Evolutionary conservation across 1,139 yeast species (phyloP), one percentile per base, ranked within the genome.

Genomic region (Taiozyma sp.): DNA sequence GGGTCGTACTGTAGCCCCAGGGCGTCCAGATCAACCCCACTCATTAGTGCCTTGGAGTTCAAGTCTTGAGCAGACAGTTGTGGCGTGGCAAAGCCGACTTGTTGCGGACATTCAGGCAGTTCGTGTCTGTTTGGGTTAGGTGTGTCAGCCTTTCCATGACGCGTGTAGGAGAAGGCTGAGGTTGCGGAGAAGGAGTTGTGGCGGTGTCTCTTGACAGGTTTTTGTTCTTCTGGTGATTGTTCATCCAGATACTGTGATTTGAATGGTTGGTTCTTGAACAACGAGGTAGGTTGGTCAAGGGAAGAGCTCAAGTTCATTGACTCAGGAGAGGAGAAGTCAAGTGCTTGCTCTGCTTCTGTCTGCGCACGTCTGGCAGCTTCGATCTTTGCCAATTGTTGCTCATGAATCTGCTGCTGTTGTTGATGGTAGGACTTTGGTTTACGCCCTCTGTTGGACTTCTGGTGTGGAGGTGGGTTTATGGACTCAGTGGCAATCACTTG

Each of bases 131-230:
- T 51, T 7, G 54, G 52, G 14, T 46, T 27, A 16, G 48, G 12
- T 9, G 43, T 27, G 4, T 43, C 51, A n/a, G 48, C 50, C 4
- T 46, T 38, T 14, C 52, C 55, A 7, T 39, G 30, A n/a, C 53
- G 57, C 19, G 88, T 77, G 63, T 90, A 90, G 0, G 95, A 81
- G 13, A 79, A 70, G 0, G 90, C 82, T 13, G 89, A 80, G 1
- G 90, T 82, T 0, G 97, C 97, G 7, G 91, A 83, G 64, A 88
- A 91, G 1, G 96, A 89, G 32, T 87, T 85, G 63, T 87, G 93
- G 42, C 96, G 70, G 48, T 65, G 70, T 36, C 64, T 58, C 57
- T 58, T 67, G 34, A 16, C 23, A 43, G 55, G 57, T 49, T 40
- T 40, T 38, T 10, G 23, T 7, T 19, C 41, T 38, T 38, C 41